These are phyloP conservation scores for Leishmania lainsoni DNA, from an alignment of 208 protist genomes.

Conservation along the genomic window DNA sequence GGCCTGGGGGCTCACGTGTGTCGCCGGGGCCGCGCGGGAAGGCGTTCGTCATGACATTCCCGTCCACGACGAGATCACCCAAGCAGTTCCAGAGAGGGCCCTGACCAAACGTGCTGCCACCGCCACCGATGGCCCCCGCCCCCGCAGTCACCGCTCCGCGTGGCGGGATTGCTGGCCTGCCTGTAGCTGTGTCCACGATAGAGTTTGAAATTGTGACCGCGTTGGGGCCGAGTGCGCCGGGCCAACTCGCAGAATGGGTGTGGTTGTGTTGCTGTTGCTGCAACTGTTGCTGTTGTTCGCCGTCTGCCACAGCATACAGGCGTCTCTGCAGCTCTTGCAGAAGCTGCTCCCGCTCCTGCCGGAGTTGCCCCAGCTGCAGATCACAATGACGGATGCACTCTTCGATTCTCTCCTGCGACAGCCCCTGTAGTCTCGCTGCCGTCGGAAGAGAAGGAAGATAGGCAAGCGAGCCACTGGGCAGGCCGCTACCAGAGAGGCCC, in stretches of 20 bases:
- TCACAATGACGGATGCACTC: constrained; percentile 23
- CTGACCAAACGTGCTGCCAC: neutral
- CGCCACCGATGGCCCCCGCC: neutral
- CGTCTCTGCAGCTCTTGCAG: constrained; percentile 27
- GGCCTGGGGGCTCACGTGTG: neutral
- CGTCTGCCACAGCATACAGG: neutral
- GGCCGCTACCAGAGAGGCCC: neutral
- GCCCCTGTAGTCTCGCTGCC: constrained; percentile 4
- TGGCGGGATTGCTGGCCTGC: neutral
- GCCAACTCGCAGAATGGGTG: constrained; percentile 14
- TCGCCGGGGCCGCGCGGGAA: neutral
- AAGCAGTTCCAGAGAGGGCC: constrained; percentile 15
- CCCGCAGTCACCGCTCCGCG: neutral
- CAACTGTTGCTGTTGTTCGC: constrained; percentile 2
- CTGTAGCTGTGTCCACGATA: neutral
- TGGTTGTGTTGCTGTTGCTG: neutral
- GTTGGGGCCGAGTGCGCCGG: neutral
- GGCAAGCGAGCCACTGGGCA: neutral
- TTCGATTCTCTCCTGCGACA: constrained; percentile 14
- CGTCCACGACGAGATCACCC: constrained; percentile 8
- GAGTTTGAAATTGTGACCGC: neutral
- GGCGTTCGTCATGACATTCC: neutral
- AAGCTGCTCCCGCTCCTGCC: constrained; percentile 26
- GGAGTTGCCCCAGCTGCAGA: constrained; percentile 14
- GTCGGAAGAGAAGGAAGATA: neutral